Base-by-base conservation (phyloP, 305 asterid species). In the Ilex paraguariensis region DNA sequence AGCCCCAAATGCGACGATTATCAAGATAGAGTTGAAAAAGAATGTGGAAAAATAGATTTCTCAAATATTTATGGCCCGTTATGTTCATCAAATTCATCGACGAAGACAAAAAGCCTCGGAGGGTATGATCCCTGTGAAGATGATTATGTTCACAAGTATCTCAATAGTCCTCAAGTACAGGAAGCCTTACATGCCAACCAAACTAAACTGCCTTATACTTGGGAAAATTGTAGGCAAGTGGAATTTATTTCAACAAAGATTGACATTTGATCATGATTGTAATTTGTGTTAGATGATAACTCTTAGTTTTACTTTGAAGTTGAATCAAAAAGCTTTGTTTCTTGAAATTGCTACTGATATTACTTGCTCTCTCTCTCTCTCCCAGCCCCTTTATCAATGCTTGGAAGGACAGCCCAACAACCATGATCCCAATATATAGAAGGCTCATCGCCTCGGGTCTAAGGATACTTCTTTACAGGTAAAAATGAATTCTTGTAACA, bases 351-450 rank as follows among this genome's bases (percentile, higher is more conserved):
- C 7, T 36, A 36, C 42, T 8, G 9, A 36, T 4, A 36, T 36
- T 36, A 3, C 9, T 0, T 28, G 31, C 44, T 15, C 28, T 33
- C 49, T 36, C 57, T 0, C 40, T 54, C 33, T 15, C 28, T 33
- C 49, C 31, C 57, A 70, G 66, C 61, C 63, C 13, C 15, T 59
- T 71, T 44, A 55, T 32, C 45, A 40, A n/a, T 31, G 0, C 9
- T 30, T 77, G 82, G 82, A 70, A 67, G 64, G 82, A 77, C 56
- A 70, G 79, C 66, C 82, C 82, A 48, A 31, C 79, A 58, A 73
- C 75, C 7, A 74, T 77, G 70, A 67, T 66, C 50, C 77, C 79
- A 7, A 61, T 59, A 39, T 77, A 77, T 31, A 51, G 12, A 62
- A 63, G 77, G 65, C 79, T 77, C 13, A 17, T 74, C 5, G 68